Evolutionary conservation across 2,329 filamentous ascomycete species (phyloP), one percentile per base, ranked within the genome.

Genomic region (Aspergillus glaucus): DNA sequence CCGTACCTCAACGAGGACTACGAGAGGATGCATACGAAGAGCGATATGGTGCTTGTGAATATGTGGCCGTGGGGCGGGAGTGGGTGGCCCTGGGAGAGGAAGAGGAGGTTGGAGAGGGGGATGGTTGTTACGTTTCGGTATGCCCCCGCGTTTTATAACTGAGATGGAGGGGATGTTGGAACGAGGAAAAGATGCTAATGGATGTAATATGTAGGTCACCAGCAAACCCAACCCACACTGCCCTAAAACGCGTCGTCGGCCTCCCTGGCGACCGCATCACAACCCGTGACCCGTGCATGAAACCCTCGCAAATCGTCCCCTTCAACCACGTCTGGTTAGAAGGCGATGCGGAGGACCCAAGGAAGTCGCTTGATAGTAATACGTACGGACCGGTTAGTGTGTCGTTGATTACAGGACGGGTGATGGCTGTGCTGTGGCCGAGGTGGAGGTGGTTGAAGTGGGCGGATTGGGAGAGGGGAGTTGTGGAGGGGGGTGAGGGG

Each of bases 311-410:
- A 43, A 77, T 79, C 53, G 80, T 98, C 19, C 92, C 91, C 4
- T 78, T 78, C 53, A 89, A 89, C 15, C 91, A 97, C 72, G 78
- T 97, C 24, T 98, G 93, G 93, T 82, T 98, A 1, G 92, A 97
- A 66, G 93, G 93, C 1, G 93, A 98, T 64, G 89, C 86, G 10
- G 62, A 60, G 24, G 79, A 80, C 60, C 79, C 81, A 58, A 77
- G 79, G 45, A 80, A 80, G 59, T 88, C 82, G 48, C 67, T 84
- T 51, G 93, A 98, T 71, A 95, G 90, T 68, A 95, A 95, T 69
- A 82, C 82, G 10, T 96, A 94, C 67, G 93, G 93, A 1, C 89
- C 93, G 4, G 82, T 94, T 43, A 86, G 87, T 21, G 81, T 81
- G 55, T 81, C 80, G 47, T 66, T 97, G 54, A 79, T 97, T 32